phyloP scores from a whole-genome alignment of 2,329 filamentous ascomycete species.

The Talaromyces sp. region DNA sequence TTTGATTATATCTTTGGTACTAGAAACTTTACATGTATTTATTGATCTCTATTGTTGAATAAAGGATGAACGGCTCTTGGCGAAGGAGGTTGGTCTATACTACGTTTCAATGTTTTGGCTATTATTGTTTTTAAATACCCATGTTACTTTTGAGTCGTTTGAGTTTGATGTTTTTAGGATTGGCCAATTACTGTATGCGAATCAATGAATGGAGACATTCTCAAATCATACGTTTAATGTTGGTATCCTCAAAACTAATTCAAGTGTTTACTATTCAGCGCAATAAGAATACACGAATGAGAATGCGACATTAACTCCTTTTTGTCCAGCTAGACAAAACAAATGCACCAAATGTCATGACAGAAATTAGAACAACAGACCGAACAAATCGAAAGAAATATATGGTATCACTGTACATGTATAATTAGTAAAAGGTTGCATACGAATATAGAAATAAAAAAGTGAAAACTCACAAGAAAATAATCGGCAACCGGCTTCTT shows the following conservation, averaged over 20 bases:
- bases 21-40: background rate
- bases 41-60: background rate
- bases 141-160: background rate
- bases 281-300: background rate
- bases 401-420: conserved; percentile 4
- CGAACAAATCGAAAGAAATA: background rate
- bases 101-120: background rate
- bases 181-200: background rate
- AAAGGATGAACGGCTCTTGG: background rate
- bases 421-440: background rate
- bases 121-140: background rate
- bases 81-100: background rate
- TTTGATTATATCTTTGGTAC: background rate
- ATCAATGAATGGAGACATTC: background rate
- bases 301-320: background rate
- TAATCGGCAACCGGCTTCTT: conserved; percentile 98
- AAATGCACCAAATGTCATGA: background rate
- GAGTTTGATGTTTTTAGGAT: background rate
- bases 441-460: background rate
- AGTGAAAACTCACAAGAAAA: conserved; percentile 60
- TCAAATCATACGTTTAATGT: background rate
- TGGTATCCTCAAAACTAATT: background rate
- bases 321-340: background rate
- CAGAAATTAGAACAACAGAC: background rate
- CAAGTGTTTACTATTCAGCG: background rate